phyloP scores from a whole-genome alignment of 108 stramenopile species.

The Nannochloropsis gaditana region DNA sequence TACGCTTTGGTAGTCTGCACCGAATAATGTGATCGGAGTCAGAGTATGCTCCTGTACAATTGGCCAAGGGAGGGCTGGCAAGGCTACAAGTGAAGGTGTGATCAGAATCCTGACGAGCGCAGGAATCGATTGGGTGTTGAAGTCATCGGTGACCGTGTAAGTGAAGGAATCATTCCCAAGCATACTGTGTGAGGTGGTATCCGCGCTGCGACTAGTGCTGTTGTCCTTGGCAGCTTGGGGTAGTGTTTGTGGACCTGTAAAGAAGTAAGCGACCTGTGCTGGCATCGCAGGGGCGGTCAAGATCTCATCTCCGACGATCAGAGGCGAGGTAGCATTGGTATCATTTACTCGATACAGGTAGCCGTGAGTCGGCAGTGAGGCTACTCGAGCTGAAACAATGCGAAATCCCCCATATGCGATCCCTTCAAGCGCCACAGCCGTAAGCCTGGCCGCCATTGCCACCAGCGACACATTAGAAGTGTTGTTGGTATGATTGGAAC shows the following conservation, averaged over 20 bases:
- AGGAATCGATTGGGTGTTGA: background rate
- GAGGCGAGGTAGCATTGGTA: background rate
- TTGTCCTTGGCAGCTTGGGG: background rate
- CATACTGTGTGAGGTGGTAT: background rate
- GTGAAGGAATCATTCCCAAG: background rate
- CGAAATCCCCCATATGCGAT: background rate
- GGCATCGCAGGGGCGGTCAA: background rate
- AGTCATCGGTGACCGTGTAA: background rate
- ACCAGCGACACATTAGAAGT: background rate
- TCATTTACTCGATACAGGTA: background rate
- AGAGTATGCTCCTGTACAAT: background rate
- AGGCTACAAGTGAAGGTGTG: background rate
- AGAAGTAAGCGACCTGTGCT: background rate
- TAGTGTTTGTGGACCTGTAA: background rate
- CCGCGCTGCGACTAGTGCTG: background rate
- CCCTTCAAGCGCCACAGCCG: background rate
- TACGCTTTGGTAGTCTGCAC: background rate
- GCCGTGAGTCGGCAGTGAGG: background rate
- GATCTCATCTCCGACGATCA: background rate
- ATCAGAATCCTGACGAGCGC: background rate
- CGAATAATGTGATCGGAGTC: background rate
- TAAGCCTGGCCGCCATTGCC: background rate
- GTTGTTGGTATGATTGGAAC: background rate
- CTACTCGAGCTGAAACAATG: background rate
- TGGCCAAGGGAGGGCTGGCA: background rate